phyloP scores from a whole-genome alignment of 805 yeast species.

The Saccharomycopsis sp. region DNA sequence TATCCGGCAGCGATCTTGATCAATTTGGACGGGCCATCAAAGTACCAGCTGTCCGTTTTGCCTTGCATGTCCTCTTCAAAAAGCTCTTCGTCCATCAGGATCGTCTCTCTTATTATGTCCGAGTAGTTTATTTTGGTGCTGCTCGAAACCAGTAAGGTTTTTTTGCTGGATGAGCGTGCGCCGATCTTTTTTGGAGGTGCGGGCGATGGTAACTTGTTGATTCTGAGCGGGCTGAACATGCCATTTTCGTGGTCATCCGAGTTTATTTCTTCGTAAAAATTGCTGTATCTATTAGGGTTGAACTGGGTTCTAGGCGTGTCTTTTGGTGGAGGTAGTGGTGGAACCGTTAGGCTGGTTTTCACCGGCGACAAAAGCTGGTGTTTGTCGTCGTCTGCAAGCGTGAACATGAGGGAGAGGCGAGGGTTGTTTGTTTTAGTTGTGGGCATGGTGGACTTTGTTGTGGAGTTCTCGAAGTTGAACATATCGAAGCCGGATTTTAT shows the following conservation, averaged over 20 bases:
- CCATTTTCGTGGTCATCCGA: neutral
- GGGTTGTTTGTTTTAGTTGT: too few species aligned
- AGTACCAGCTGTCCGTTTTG: slow-evolving; percentile 12
- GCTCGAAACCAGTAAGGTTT: neutral
- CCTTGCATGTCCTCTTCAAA: neutral
- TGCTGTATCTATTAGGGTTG: neutral
- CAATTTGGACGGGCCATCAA: slow-evolving; percentile 16
- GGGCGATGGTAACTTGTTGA: neutral
- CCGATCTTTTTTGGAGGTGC: neutral
- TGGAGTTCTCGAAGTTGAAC: neutral
- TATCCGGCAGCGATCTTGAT: slow-evolving; percentile 6
- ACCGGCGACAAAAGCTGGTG: neutral
- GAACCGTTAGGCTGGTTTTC: neutral
- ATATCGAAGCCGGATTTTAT: neutral
- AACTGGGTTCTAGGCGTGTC: neutral
- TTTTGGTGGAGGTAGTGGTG: neutral
- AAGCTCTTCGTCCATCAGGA: neutral
- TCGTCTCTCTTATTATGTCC: neutral
- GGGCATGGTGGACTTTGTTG: neutral
- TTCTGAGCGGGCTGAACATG: neutral
- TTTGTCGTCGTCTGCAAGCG: neutral
- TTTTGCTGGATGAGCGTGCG: neutral
- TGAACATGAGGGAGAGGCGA: neutral
- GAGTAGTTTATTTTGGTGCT: neutral
- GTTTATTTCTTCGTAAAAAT: neutral